These are phyloP conservation scores for Solanum raphanifolium DNA, from an alignment of 257 asterid species.

Conservation along the genomic window DNA sequence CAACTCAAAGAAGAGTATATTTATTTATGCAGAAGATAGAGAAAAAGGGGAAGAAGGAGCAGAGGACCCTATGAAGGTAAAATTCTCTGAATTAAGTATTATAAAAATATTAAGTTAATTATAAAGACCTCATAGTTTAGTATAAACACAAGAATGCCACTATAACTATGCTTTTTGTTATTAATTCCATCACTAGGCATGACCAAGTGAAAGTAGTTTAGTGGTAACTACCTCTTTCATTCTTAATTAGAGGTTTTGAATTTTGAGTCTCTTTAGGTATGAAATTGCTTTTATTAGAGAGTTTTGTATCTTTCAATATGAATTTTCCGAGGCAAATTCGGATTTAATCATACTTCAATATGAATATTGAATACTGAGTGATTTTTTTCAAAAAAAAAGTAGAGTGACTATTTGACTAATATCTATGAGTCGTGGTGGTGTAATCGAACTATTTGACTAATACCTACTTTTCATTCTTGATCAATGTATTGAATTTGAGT, in stretches of 20 bases:
- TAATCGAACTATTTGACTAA: neutral
- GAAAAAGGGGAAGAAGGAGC: slow-evolving; percentile 9
- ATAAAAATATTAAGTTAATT: neutral
- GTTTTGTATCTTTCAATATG: neutral
- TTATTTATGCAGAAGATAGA: slow-evolving; percentile 2
- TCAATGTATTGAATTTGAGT: neutral
- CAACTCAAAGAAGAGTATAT: neutral
- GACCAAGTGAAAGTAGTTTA: too few species aligned
- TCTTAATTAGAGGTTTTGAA: accelerated
- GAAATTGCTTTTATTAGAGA: too few species aligned
- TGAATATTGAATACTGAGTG: accelerated
- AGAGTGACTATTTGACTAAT: neutral
- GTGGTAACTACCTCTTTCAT: too few species aligned
- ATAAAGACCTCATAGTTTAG: neutral
- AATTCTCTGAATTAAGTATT: neutral
- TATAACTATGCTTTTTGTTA: neutral
- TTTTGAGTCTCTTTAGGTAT: too few species aligned
- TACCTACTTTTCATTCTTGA: neutral
- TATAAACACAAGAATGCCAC: slow-evolving; percentile 16
- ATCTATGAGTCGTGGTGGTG: neutral
- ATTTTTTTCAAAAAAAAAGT: accelerated
- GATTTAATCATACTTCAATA: too few species aligned
- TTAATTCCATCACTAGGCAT: neutral
- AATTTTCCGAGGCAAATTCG: accelerated
- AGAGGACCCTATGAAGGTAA: slow-evolving; percentile 3